Evolutionary conservation across 1,284 basidiomycete species (phyloP).

Genomic region (Malassezia cuniculi): DNA sequence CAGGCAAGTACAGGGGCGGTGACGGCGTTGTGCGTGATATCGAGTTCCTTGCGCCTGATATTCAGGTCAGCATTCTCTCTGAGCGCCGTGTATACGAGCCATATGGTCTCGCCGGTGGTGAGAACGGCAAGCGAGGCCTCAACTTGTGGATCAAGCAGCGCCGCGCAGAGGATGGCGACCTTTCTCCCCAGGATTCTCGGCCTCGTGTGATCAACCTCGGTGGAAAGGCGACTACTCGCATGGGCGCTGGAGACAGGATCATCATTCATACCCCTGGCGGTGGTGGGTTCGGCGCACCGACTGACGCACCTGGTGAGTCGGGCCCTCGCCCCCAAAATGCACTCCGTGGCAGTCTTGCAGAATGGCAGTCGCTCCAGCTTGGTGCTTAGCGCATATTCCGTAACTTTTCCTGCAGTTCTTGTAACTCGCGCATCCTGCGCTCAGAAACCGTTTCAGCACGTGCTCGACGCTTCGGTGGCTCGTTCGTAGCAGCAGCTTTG

Average conservation of each 20-base stretch:
- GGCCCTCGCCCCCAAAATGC: conserved; percentile 3
- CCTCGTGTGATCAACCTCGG: conserved; percentile 70
- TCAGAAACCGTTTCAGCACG: too few relatives aligned
- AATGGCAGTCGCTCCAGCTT: conserved; percentile 25
- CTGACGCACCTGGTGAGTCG: background rate
- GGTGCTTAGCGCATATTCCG: conserved; percentile 16
- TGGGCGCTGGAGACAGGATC: conserved; percentile 69
- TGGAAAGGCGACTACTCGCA: conserved; percentile 74
- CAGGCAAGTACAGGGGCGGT: conserved; percentile 66
- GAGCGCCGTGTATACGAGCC: conserved; percentile 78
- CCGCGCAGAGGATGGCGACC: conserved; percentile 59
- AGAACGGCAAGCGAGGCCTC: conserved; percentile 59
- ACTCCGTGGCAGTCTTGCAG: conserved; percentile 27
- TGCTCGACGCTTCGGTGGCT: too few relatives aligned
- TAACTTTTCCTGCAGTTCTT: conserved; percentile 6
- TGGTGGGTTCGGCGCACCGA: conserved; percentile 65
- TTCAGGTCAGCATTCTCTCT: conserved; percentile 74
- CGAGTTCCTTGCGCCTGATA: conserved; percentile 62
- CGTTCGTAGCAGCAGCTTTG: too few relatives aligned
- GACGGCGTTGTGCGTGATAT: conserved; percentile 77
- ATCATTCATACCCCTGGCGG: conserved; percentile 82
- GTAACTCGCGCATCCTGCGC: conserved; percentile 1
- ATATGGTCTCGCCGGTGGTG: conserved; percentile 79
- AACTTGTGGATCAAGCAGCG: conserved; percentile 80
- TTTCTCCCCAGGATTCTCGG: conserved; percentile 31